These are phyloP conservation scores for Ophidiomyces ophidiicola DNA, from an alignment of 2,329 filamentous ascomycete species.

Conservation along the genomic window DNA sequence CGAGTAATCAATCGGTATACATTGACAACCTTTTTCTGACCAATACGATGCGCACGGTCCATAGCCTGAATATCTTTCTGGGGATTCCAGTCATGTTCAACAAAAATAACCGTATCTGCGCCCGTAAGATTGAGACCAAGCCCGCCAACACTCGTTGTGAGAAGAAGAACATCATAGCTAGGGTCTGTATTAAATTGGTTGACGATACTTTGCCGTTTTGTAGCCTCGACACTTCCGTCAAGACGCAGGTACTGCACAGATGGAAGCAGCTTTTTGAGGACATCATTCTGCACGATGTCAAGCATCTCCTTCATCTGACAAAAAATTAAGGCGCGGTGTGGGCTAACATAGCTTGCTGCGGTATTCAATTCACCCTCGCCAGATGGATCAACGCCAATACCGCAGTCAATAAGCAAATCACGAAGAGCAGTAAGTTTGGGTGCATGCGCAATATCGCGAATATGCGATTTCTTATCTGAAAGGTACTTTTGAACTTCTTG, in stretches of 20 bases:
- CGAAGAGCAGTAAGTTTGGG: conserved; percentile 84
- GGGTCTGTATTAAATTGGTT: conserved; percentile 98
- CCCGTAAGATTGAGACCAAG: conserved; percentile 90
- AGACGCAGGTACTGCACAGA: conserved; percentile 88
- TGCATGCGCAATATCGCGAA: conserved; percentile 77
- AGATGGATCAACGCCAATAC: conserved; percentile 69
- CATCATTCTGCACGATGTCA: conserved; percentile 93
- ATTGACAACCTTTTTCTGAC: conserved; percentile 99
- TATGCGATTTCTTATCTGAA: conserved; percentile 61
- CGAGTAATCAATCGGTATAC: conserved; percentile 94
- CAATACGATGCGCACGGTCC: conserved; percentile 95
- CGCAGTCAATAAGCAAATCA: conserved; percentile 94
- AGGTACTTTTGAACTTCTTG: conserved; percentile 74
- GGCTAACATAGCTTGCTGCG: conserved; percentile 71
- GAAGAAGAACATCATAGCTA: conserved; percentile 81
- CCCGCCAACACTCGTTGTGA: conserved; percentile 92
- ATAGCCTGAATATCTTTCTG: conserved; percentile 98
- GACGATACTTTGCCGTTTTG: conserved; percentile 90
- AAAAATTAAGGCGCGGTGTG: conserved; percentile 90
- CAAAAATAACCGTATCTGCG: conserved; percentile 97
- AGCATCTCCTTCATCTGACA: conserved; percentile 99
- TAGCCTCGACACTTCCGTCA: conserved; percentile 84
- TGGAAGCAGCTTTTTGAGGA: conserved; percentile 80
- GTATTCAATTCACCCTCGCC: conserved; percentile 47
- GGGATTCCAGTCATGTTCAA: conserved; percentile 99